Percentiles rank a stretch among this genome's conserved stretches.
These are phyloP conservation scores for Arctium minus DNA, from an alignment of 129 eudicot species.

Conservation along the genomic window DNA sequence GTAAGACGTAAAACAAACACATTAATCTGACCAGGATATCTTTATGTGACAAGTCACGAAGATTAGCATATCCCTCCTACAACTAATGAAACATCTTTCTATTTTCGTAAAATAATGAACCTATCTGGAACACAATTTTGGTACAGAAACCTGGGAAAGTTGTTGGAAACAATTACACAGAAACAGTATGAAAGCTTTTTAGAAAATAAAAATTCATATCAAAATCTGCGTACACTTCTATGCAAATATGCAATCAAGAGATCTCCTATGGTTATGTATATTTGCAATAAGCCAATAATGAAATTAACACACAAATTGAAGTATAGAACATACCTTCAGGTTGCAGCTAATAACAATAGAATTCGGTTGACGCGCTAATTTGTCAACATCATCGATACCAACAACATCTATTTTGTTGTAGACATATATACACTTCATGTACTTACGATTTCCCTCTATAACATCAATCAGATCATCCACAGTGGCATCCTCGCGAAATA, in stretches of 20 bases:
- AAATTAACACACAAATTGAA: background rate
- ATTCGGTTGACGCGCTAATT: constrained; percentile 85
- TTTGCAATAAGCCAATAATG: background rate
- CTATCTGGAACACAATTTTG: background rate
- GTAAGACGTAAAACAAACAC: background rate
- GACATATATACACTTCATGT: constrained; percentile 94
- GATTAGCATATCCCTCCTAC: background rate
- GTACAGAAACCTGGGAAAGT: background rate
- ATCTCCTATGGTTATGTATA: background rate
- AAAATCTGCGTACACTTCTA: background rate
- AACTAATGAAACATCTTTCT: background rate
- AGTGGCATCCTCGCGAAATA: constrained; percentile 99
- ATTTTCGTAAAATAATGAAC: background rate
- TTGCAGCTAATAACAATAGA: constrained; percentile 97
- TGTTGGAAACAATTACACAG: background rate
- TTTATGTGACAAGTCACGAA: background rate
- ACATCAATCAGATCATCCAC: constrained; percentile 99
- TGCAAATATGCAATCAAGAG: background rate
- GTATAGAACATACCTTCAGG: constrained; percentile 52
- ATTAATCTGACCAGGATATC: background rate
- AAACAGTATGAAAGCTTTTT: background rate
- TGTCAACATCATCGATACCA: constrained; percentile 99
- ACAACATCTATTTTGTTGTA: constrained; percentile 99
- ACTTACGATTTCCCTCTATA: constrained; percentile 98
- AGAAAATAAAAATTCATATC: background rate